Conservation (phyloP, 768 basidiomycete genomes). For the Glaciozyma antarctica region DNA sequence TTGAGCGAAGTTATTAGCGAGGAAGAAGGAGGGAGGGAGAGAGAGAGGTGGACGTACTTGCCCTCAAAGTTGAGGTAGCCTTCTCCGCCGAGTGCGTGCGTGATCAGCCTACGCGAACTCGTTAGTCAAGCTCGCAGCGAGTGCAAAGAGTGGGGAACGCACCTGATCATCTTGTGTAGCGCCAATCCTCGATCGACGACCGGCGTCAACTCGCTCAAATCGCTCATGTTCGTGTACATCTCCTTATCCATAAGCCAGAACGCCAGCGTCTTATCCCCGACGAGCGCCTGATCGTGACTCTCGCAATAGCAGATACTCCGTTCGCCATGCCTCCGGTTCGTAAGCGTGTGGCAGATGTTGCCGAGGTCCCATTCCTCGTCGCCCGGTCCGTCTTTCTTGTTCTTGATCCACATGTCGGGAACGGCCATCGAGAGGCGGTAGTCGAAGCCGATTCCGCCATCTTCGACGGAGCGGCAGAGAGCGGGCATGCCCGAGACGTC, state of each 20-base stretch:
- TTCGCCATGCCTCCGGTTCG: conserved; percentile 78
- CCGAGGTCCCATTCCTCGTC: conserved; percentile 84
- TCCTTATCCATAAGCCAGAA: conserved; percentile 99
- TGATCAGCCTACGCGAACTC: conserved; percentile 55
- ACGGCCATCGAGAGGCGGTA: conserved; percentile 97
- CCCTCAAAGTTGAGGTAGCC: conserved; percentile 90
- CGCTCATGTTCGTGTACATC: conserved; percentile 95
- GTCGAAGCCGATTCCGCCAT: conserved; percentile 93
- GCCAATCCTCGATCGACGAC: conserved; percentile 79
- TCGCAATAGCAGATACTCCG: conserved; percentile 89
- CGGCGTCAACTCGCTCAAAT: conserved; percentile 68
- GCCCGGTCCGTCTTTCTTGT: conserved; percentile 70
- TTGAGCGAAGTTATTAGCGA: too few species aligned
- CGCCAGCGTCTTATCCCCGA: conserved; percentile 95
- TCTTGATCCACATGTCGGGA: conserved; percentile 99
- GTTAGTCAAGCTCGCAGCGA: not conserved
- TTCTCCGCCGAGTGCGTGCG: conserved; percentile 88
- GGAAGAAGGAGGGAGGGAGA: not conserved
- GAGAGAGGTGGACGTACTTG: conserved; percentile 24
- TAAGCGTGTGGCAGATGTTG: conserved; percentile 78
- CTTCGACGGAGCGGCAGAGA: conserved; percentile 62
- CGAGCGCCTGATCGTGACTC: conserved; percentile 94
- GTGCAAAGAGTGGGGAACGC: conserved; percentile 22
- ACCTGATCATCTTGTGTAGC: conserved; percentile 97
- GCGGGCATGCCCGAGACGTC: conserved; percentile 99